Base-by-base conservation (phyloP, 768 basidiomycete genomes). In the Leucosporidium creatinivorum region DNA sequence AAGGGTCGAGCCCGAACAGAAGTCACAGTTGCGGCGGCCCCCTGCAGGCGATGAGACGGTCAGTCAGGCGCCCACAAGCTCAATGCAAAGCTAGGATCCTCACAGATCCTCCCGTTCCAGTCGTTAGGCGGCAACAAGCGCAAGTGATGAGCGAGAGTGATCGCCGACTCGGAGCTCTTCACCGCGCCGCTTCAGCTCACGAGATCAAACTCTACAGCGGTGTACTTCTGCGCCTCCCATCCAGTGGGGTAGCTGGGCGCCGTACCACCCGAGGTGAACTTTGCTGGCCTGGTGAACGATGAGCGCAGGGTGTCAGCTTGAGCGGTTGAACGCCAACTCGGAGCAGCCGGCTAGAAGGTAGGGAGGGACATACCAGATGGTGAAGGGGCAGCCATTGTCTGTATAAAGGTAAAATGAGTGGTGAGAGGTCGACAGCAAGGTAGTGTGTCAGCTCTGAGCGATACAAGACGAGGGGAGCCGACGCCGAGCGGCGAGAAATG, bases 101-200 rank as follows among this genome's bases (percentile, higher is more conserved):
- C 39, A 44, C 80, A 81, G 63, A 85, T 86, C 59, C 87, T 82
- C 28, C 85, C 87, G 1, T 80, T 83, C 86, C 87, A 88, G 73
- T 83, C 81, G 70, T 85, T 81, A 18, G 39, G 39, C 39, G 8
- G 15, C 39, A 44, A 12, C 33, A 36, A 36, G 33, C 33, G 33
- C 33, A n/a, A n/a, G n/a, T n/a, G n/a, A n/a, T n/a, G n/a, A n/a
- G n/a, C n/a, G n/a, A n/a, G n/a, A n/a, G n/a, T n/a, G n/a, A n/a
- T n/a, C n/a, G n/a, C n/a, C n/a, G n/a, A n/a, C n/a, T n/a, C n/a
- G n/a, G n/a, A n/a, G n/a, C n/a, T n/a, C n/a, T n/a, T n/a, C n/a
- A n/a, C n/a, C n/a, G n/a, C n/a, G n/a, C n/a, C 39, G 39, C 8
- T 10, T 10, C 39, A 10, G 15, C 39, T 44, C 15, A 86, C 86